These are phyloP conservation scores for Cronartium ribicola DNA, from an alignment of 1,284 basidiomycete species.

Conservation along the genomic window DNA sequence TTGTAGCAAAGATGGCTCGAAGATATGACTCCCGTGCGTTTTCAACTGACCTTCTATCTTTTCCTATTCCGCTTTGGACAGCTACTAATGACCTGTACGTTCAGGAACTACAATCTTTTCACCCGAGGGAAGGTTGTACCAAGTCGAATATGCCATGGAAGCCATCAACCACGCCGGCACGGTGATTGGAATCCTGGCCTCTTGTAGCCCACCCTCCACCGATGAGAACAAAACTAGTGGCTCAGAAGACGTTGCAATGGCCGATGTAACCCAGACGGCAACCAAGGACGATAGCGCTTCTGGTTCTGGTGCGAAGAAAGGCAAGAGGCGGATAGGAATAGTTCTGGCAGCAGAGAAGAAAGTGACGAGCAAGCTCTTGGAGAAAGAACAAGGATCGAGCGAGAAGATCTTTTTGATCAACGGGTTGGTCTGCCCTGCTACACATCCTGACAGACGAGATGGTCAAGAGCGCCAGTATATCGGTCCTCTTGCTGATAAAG, in stretches of 20 bases:
- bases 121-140: constrained; percentile 64
- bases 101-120: constrained; percentile 85
- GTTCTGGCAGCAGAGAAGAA: constrained; percentile 99
- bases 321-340: constrained; percentile 60
- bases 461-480: background rate
- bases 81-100: background rate
- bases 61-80: background rate
- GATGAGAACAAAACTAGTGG: constrained; percentile 43
- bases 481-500: background rate
- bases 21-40: constrained; percentile 41
- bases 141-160: constrained; percentile 99
- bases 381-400: constrained; percentile 87
- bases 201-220: constrained; percentile 37
- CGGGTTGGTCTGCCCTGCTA: constrained; percentile 53
- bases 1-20: constrained; percentile 20
- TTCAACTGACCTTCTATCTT: background rate
- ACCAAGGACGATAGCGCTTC: constrained; percentile 24
- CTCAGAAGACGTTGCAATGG: constrained; percentile 44
- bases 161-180: constrained; percentile 96
- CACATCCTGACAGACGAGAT: background rate
- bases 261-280: constrained; percentile 47
- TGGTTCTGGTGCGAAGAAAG: constrained; percentile 43
- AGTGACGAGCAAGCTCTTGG: constrained; percentile 94
- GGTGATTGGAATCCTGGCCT: constrained; percentile 79
- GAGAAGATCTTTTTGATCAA: constrained; percentile 97